Conservation (phyloP, 2,329 filamentous ascomycete genomes). For the Aspergillus felis region DNA sequence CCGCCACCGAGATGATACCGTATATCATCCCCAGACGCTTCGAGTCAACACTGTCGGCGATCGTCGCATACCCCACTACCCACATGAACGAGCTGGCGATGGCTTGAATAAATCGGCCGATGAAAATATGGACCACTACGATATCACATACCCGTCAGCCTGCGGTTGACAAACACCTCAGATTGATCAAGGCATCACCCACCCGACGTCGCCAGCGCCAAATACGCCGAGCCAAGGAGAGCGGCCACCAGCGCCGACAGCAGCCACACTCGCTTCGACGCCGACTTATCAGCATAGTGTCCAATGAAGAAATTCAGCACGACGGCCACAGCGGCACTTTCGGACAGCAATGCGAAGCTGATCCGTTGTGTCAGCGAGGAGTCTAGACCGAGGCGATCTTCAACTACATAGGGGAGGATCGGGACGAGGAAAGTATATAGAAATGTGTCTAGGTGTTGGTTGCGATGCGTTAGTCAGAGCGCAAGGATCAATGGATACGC, state of each 20-base stretch:
- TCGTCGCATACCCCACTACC: constrained; percentile 27
- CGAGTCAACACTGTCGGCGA: constrained; percentile 22
- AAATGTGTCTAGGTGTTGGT: constrained; percentile 20
- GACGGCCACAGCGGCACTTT: constrained; percentile 21
- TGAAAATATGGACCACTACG: constrained; percentile 19
- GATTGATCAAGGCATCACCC: constrained; percentile 2
- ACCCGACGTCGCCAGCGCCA: constrained; percentile 22
- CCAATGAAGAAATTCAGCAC: constrained; percentile 21
- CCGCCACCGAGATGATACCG: constrained; percentile 21
- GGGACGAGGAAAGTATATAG: constrained; percentile 30
- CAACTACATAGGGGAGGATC: constrained; percentile 26
- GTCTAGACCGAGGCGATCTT: constrained; percentile 23
- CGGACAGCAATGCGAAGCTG: constrained; percentile 22
- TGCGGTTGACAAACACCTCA: background rate
- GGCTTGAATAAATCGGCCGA: constrained; percentile 26
- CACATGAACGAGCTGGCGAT: constrained; percentile 23
- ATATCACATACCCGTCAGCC: background rate
- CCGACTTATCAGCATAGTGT: constrained; percentile 17
- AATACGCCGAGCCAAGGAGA: constrained; percentile 17
- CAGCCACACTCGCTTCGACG: constrained; percentile 18
- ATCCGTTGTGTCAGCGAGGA: constrained; percentile 20
- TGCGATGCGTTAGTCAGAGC: background rate
- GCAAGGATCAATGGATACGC: background rate
- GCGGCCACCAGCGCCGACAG: constrained; percentile 17
- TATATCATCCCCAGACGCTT: constrained; percentile 23